Base-by-base conservation (phyloP, 1,284 basidiomycete genomes). In the Sporisorium sorghi region DNA sequence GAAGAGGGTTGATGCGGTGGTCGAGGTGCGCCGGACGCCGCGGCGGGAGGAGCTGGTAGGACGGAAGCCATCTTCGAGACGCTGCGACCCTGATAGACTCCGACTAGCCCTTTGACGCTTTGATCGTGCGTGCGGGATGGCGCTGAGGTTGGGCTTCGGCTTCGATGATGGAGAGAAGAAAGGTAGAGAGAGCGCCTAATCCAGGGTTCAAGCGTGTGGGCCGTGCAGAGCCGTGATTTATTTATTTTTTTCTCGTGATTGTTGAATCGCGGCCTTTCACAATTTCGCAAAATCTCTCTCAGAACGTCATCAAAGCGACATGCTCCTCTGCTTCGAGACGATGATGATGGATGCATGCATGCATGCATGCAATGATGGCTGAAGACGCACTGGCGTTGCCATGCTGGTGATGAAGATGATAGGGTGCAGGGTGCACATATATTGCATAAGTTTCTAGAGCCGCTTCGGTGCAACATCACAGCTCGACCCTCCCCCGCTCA, bases 11-110 rank as follows among this genome's bases (percentile, higher is more conserved):
- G 44, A 7, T 24, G 48, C 24, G 47, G 53, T n/a, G 23, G 19
- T 43, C 39, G 37, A 15, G 46, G 12, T 17, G 43, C n/a, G 11
- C 42, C 56, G 11, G 51, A 48, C 17, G 51, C 44, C 12, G 28
- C 48, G 1, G 39, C 35, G 19, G 58, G 30, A 1, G 58, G 40
- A 32, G 58, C 11, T 50, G 53, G 30, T 21, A 51, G 37, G 23
- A 8, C 39, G n/a, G 53, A 60, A 14, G 64, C 44, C 58, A 60
- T 60, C 6, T 26, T n/a, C n/a, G n/a, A n/a, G n/a, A n/a, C n/a
- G n/a, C n/a, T n/a, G n/a, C 11, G 37, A 33, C 11, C 10, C 32
- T 33, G 32, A n/a, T n/a, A n/a, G n/a, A n/a, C n/a, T n/a, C n/a
- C n/a, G n/a, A n/a, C n/a, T n/a, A n/a, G n/a, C n/a, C n/a, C n/a